phyloP scores from a whole-genome alignment of 2,329 filamentous ascomycete species.

The Helicocarpus griseus region DNA sequence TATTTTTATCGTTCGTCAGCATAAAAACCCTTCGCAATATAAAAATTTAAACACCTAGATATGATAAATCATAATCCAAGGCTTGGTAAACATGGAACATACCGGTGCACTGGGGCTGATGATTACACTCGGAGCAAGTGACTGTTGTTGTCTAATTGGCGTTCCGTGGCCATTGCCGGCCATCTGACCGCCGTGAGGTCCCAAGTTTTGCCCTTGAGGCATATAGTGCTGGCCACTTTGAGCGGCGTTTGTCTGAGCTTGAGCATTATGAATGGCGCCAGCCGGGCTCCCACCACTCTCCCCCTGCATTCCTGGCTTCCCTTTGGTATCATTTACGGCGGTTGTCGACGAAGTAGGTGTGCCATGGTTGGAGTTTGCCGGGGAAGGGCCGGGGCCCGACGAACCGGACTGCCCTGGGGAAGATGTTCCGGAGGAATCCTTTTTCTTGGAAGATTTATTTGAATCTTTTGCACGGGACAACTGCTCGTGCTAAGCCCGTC shows the following conservation, averaged over 20 bases:
- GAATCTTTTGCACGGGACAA: constrained; percentile 83
- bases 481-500: constrained; percentile 59
- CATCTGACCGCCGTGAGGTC: constrained; percentile 25
- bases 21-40: too few relatives aligned
- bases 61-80: background rate
- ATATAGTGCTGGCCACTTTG: constrained; percentile 29
- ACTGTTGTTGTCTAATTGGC: constrained; percentile 51
- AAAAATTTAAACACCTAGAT: background rate
- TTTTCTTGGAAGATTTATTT: constrained; percentile 66
- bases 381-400: constrained; percentile 40
- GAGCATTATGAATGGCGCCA: constrained; percentile 15
- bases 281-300: constrained; percentile 26
- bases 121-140: constrained; percentile 74
- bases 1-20: constrained; percentile 29
- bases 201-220: constrained; percentile 21
- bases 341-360: constrained; percentile 88
- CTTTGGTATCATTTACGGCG: constrained; percentile 73
- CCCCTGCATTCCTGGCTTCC: constrained; percentile 53
- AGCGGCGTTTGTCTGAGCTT: constrained; percentile 21
- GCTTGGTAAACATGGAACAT: constrained; percentile 33
- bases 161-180: constrained; percentile 47
- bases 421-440: constrained; percentile 59
- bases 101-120: constrained; percentile 92
- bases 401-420: constrained; percentile 55
- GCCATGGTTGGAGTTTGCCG: constrained; percentile 50